These are phyloP conservation scores for Phytophthora podocarpi DNA, from an alignment of 352 stramenopile genomes.

Conservation along the genomic window DNA sequence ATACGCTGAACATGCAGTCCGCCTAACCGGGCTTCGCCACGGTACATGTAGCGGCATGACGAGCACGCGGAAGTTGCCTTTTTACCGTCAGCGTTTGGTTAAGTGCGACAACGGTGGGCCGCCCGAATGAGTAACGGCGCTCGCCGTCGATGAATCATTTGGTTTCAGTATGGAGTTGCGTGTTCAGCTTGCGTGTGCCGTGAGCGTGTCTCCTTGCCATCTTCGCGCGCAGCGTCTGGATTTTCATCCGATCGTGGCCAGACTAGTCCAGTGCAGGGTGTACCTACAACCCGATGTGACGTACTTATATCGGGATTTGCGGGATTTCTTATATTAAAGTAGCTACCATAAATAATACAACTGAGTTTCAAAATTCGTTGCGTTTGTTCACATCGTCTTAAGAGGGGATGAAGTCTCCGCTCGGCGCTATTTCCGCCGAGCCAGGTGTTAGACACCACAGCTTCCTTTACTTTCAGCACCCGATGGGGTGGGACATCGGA, in stretches of 20 bases:
- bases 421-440: slow-evolving; percentile 16
- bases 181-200: slow-evolving; percentile 21
- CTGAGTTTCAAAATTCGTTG: not conserved
- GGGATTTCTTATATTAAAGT: not conserved
- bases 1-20: too few species aligned
- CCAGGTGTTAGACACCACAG: slow-evolving; percentile 30
- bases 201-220: slow-evolving; percentile 16
- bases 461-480: slow-evolving; percentile 16
- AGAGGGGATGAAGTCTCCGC: not conserved
- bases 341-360: not conserved
- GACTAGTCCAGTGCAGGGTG: too few species aligned
- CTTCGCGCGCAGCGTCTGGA: slow-evolving; percentile 22
- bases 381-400: not conserved
- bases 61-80: slow-evolving; percentile 16
- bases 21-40: too few species aligned
- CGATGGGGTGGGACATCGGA: slow-evolving; percentile 29
- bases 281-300: not conserved
- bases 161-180: slow-evolving; percentile 1
- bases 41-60: too few species aligned
- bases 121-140: slow-evolving; percentile 9
- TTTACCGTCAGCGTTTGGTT: not conserved
- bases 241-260: slow-evolving; percentile 30
- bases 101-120: slow-evolving; percentile 9
- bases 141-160: not conserved
- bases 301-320: not conserved